phyloP scores from a whole-genome alignment of 2,329 filamentous ascomycete genomes.

The Xylaria arbuscula region DNA sequence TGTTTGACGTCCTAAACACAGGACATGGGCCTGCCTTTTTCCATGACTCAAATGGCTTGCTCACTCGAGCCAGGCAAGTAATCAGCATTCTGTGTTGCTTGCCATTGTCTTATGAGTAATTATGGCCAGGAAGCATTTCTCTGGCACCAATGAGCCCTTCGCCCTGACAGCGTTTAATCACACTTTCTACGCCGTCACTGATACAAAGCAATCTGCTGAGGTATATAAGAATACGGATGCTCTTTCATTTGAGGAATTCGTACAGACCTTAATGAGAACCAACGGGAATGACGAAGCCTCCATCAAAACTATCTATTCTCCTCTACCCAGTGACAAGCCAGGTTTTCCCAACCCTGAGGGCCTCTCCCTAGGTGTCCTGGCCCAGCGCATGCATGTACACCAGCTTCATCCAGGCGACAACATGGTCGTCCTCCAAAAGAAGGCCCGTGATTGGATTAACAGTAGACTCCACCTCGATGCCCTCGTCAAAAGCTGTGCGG shows the following conservation, averaged over 20 bases:
- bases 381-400: background rate
- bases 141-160: background rate
- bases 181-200: background rate
- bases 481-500: background rate
- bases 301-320: background rate
- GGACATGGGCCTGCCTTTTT: background rate
- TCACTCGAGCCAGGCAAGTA: slow-evolving; percentile 1
- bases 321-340: background rate
- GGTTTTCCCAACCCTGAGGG: slow-evolving; percentile 14
- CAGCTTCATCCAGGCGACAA: slow-evolving; percentile 3
- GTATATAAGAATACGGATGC: background rate
- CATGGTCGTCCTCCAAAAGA: background rate
- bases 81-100: background rate
- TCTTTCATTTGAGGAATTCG: slow-evolving; percentile 4
- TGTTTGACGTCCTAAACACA: background rate
- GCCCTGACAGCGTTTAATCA: background rate
- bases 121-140: background rate
- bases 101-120: background rate
- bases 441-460: background rate
- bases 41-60: background rate
- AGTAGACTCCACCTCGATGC: background rate
- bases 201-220: background rate
- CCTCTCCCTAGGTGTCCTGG: background rate
- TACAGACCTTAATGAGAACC: background rate
- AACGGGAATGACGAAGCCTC: background rate